Conservation (phyloP, 768 basidiomycete species). For the Mycena vulgaris region DNA sequence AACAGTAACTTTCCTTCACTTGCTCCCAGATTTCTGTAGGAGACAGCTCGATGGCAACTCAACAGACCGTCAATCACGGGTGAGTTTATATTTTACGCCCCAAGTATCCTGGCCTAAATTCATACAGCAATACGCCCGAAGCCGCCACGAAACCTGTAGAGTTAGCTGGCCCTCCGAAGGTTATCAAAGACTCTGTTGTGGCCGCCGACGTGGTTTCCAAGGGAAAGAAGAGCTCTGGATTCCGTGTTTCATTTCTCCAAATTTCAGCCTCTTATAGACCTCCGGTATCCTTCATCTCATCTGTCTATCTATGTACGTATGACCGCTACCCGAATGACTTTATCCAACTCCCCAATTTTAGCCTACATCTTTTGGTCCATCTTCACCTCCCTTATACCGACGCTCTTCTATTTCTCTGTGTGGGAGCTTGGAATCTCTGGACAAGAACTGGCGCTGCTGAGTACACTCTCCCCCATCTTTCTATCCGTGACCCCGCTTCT, state of each 20-base stretch:
- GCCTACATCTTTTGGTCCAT: slow-evolving; percentile 89
- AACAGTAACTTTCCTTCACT: not conserved
- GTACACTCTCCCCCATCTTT: slow-evolving; percentile 78
- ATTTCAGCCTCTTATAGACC: slow-evolving; percentile 33
- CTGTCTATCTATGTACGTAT: slow-evolving; percentile 72
- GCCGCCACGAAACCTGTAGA: not conserved
- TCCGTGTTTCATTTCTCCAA: not conserved
- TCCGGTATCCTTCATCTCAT: slow-evolving; percentile 53
- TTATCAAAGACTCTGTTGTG: not conserved
- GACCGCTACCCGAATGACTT: slow-evolving; percentile 12
- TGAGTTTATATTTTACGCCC: not conserved
- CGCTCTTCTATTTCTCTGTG: slow-evolving; percentile 93
- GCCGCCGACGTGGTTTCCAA: not conserved
- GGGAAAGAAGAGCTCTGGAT: not conserved
- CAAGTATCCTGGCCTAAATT: not conserved
- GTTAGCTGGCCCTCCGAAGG: not conserved
- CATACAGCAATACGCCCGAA: not conserved
- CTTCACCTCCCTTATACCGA: slow-evolving; percentile 82
- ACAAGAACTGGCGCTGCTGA: slow-evolving; percentile 81
- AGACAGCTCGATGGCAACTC: slow-evolving; percentile 4
- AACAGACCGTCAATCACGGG: not conserved
- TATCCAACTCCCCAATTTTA: slow-evolving; percentile 44
- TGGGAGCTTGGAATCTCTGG: slow-evolving; percentile 92
- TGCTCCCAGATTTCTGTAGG: slow-evolving; percentile 48
- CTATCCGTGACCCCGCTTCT: slow-evolving; percentile 64